Evolutionary conservation across 108 stramenopile species (phyloP).

Genomic region (Pseudonitzschia pungens): DNA sequence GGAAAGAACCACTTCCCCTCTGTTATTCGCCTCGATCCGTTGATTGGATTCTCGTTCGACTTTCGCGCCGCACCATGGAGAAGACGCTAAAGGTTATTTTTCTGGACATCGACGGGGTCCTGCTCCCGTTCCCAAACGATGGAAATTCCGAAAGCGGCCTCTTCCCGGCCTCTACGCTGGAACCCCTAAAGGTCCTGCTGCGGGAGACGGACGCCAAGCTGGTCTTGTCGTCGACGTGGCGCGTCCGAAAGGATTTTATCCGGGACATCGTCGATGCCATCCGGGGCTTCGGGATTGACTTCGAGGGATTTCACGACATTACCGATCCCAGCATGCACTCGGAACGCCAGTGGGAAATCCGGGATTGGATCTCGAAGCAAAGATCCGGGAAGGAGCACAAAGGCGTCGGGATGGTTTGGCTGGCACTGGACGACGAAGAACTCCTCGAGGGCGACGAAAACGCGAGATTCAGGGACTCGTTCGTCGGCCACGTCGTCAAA

Average conservation of each 20-base stretch:
- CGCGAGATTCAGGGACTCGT: constrained; percentile 17
- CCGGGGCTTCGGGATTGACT: constrained; percentile 32
- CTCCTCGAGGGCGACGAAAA: constrained; percentile 47
- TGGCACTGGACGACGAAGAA: constrained; percentile 78
- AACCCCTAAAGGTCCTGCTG: constrained; percentile 1
- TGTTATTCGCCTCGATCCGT: no score
- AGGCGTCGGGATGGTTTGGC: constrained; percentile 46
- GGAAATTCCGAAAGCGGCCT: constrained; percentile 15
- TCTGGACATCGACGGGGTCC: constrained; percentile 77
- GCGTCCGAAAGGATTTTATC: constrained; percentile 46
- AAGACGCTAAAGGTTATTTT: constrained; percentile 49
- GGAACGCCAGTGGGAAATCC: constrained; percentile 67
- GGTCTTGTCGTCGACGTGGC: constrained; percentile 68
- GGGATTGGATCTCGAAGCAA: constrained; percentile 43
- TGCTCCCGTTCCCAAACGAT: constrained; percentile 55
- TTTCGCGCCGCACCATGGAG: neutral
- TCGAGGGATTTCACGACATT: constrained; percentile 49
- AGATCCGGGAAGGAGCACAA: constrained; percentile 13
- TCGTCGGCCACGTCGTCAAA: constrained; percentile 52
- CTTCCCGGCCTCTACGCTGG: constrained; percentile 49
- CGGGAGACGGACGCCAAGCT: constrained; percentile 10
- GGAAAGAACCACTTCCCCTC: no score
- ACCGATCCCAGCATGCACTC: constrained; percentile 58
- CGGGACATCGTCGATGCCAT: constrained; percentile 58
- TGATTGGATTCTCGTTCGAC: no score